Conservation (phyloP, 2,329 filamentous ascomycete species). For the Cladosporium sp. region DNA sequence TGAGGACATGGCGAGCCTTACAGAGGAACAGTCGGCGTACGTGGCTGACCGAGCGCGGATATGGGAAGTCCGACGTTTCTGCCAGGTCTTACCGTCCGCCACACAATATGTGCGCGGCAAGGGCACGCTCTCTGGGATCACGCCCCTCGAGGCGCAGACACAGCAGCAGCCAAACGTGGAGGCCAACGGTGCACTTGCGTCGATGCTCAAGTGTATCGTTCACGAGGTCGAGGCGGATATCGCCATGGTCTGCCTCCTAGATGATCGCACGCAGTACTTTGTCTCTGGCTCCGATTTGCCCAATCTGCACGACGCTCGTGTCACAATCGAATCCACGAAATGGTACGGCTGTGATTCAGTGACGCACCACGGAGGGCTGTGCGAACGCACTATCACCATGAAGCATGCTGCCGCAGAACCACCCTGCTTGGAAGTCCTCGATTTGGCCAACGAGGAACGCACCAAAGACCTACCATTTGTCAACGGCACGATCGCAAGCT, state of each 20-base stretch:
- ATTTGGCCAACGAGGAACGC: background rate
- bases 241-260: slow-evolving; percentile 8
- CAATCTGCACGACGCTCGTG: background rate
- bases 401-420: background rate
- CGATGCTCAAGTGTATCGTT: slow-evolving; percentile 6
- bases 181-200: slow-evolving; percentile 1
- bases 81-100: background rate
- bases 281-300: background rate
- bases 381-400: slow-evolving; percentile 7
- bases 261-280: slow-evolving; percentile 12
- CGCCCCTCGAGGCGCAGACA: background rate
- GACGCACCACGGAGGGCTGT: slow-evolving; percentile 9
- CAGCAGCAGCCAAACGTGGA: background rate
- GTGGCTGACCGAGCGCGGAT: slow-evolving; percentile 5
- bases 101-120: too few relatives aligned
- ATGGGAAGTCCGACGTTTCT: slow-evolving; percentile 9
- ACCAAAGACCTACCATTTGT: slow-evolving; percentile 11
- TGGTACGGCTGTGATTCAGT: slow-evolving; percentile 14
- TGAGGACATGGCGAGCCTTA: background rate
- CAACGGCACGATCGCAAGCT: slow-evolving; percentile 21
- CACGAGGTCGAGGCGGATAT: slow-evolving; percentile 11
- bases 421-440: slow-evolving; percentile 1
- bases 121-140: background rate
- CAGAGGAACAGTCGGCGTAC: background rate
- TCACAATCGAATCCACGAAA: background rate